Base-by-base conservation (phyloP, 768 basidiomycete genomes). In the Lentinula sp. region DNA sequence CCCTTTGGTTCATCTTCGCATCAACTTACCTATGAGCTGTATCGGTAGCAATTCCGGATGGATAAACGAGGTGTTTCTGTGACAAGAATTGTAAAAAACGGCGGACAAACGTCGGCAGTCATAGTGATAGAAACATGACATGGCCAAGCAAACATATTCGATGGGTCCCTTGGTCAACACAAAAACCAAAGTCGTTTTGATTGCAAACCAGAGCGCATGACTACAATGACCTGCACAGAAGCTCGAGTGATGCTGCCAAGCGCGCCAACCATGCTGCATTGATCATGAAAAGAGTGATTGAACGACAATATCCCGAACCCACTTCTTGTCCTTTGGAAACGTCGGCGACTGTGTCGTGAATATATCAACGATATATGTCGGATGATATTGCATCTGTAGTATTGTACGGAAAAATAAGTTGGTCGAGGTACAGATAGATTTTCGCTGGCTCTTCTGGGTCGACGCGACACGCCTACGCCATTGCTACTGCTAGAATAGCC, bases 1-100 rank as follows among this genome's bases (percentile, higher is more conserved):
- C 3, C 12, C 54, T 57, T 46, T 53, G 56, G 42, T 32, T 23
- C 15, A 57, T 57, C 56, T 36, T 57, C 56, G 56, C 56, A 57
- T 57, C 56, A 57, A 57, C 36, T 20, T 36, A 10, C 33, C 49
- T 18, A 18, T 20, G 20, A 37, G 33, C 36, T 37, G 37, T 41
- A 37, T 39, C 53, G 18, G n/a, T 18, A 23, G 33, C 16, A 54
- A 54, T 54, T 16, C 18, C 10, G 13, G 39, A 37, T 2, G 10
- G 36, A 20, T n/a, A 8, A 20, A 20, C n/a, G 46, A 48, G 9
- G 6, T 23, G 9, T 18, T 20, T 8, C 9, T 4, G 46, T 48
- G 46, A n/a, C 16, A 9, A 23, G 6, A 9, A 43, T 36, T 52
- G 28, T 35, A 35, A 15, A 52, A 8, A n/a, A 13, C 10, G 36